Evolutionary conservation across 116 monocot genomes (phyloP), one percentile per base, ranked within the genome.

Genomic region (Posidonia oceanica): DNA sequence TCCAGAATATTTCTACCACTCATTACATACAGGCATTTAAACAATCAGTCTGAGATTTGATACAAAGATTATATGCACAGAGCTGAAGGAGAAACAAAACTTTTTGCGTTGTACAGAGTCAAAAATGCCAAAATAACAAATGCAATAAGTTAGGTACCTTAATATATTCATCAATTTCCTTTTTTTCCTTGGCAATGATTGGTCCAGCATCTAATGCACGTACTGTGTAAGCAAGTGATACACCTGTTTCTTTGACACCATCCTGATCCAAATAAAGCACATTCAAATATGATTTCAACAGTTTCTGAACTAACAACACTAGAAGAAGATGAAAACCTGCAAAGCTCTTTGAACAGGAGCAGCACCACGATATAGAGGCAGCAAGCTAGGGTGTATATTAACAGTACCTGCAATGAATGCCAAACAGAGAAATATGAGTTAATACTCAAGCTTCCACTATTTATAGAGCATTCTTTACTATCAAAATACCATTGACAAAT

Each of bases 331-430:
- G n/a, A 20, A 39, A 72, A 97, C 96, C 97, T 92, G 86, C 65
- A 98, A 73, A 71, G 97, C 97, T 81, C 97, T 93, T 81, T 93
- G 97, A 69, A 98, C 93, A 69, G 93, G 97, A 69, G 98, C 89
- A 71, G 98, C 93, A 69, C 98, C 98, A 56, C 98, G 89, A 78
- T 98, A 98, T 21, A 89, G 76, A 71, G 98, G 98, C 68, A 98
- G 67, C 72, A 98, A 85, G 75, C 98, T 98, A 66, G 98, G 98
- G 80, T 98, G 98, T 66, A 98, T 93, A 72, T 98, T 98, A 42
- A 98, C 87, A 64, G 87, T 93, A 16, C 97, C 97, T 97, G 73
- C 23, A 60, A 66, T 52, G 29, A 29, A 29, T 29, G 29, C 1
- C 29, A 29, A 29, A 71, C 15, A 36, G 10, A 5, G 14, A 17